Base-by-base conservation (phyloP, 306 rosid species). In the Ormosia semicastrata region DNA sequence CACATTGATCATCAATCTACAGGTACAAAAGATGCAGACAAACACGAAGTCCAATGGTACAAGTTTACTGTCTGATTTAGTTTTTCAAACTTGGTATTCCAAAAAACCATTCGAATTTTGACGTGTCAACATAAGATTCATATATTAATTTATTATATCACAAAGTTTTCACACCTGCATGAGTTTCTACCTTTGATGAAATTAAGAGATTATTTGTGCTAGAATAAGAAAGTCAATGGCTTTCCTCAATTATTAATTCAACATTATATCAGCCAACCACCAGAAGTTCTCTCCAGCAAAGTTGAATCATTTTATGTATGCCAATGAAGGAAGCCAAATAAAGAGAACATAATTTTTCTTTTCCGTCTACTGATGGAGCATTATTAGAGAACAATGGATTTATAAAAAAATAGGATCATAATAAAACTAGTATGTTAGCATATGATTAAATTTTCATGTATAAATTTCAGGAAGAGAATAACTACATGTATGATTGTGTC, bases 401-500 rank as follows among this genome's bases (percentile, higher is more conserved):
- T n/a, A 52, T 50, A 37, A 75, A 65, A 74, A 37, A 37, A 66
- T 49, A 50, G 37, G 34, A 60, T 3, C 57, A 49, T 80, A 41
- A 3, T 57, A 5, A 14, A 49, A 37, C n/a, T 62, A 14, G 5
- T 66, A 18, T 29, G 73, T 11, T 29, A 6, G 15, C 18, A 54
- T 43, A 41, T 1, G 0, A 58, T 32, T 34, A 43, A 72, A 0
- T 37, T 57, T 64, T 79, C 63, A 53, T 13, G 24, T 33, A 44
- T 33, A 76, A 66, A 49, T 52, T 58, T 53, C 36, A 74, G 52
- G 66, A 44, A 50, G 75, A 80, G 83, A 83, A 80, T 54, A 66
- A 24, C 65, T 83, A 93, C 97, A 78, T 93, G 98, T 18, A 91
- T 0, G 53, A 92, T 59, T 12, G 97, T 86, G 71, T 93, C 98